Conservation (phyloP, 805 yeast genomes). For the Candida berthetii region DNA sequence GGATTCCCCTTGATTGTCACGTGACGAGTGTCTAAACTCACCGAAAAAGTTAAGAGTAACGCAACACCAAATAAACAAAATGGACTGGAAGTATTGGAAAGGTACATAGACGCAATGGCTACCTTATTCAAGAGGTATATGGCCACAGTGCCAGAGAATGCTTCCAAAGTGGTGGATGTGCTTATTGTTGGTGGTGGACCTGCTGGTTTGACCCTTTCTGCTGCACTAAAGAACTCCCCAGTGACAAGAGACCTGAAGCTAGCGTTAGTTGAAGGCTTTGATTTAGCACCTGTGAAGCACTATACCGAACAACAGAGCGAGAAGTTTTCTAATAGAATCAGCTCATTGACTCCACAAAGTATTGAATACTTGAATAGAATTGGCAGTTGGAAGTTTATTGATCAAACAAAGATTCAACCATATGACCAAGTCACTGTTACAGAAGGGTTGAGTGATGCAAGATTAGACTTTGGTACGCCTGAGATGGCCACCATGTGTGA, state of each 20-base stretch:
- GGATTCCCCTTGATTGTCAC: too few species aligned
- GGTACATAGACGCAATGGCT: constrained; percentile 11
- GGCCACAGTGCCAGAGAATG: constrained; percentile 10
- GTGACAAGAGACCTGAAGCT: constrained; percentile 53
- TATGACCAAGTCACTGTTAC: constrained; percentile 82
- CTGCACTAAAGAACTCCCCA: constrained; percentile 71
- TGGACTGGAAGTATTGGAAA: neutral
- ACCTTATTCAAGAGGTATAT: constrained; percentile 16
- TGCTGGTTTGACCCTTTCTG: constrained; percentile 83
- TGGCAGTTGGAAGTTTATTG: constrained; percentile 71
- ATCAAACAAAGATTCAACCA: constrained; percentile 64
- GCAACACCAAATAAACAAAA: neutral
- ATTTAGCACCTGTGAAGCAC: constrained; percentile 44
- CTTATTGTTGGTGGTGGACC: constrained; percentile 97
- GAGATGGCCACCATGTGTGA: constrained; percentile 84
- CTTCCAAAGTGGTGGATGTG: constrained; percentile 46
- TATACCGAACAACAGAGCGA: constrained; percentile 32
- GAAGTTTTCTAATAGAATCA: constrained; percentile 70
- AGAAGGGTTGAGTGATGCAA: constrained; percentile 71
- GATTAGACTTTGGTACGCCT: constrained; percentile 65
- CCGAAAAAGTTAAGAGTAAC: too few species aligned
- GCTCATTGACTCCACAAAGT: constrained; percentile 80
- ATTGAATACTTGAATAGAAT: constrained; percentile 57
- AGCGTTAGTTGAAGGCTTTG: constrained; percentile 68
- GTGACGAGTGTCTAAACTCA: too few species aligned